These are phyloP conservation scores for Platanus orientalis DNA, from an alignment of 164 flowering plant genomes.

Conservation along the genomic window DNA sequence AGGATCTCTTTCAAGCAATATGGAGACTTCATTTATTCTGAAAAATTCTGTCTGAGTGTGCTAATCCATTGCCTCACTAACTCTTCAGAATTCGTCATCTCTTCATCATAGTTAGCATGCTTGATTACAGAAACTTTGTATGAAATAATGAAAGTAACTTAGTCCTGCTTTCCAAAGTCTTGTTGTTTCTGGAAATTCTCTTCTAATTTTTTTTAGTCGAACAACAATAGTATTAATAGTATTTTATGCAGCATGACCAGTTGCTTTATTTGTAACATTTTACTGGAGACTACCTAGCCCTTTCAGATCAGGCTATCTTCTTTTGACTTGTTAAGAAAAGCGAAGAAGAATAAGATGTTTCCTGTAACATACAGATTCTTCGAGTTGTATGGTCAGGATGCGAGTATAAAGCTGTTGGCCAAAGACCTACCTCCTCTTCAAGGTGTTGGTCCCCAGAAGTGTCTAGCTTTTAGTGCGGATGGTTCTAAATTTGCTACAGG, in stretches of 20 bases:
- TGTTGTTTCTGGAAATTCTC: neutral
- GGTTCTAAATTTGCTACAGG: constrained; percentile 88
- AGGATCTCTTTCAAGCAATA: too few species aligned
- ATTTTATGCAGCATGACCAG: neutral
- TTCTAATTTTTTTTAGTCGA: neutral
- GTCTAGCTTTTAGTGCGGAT: constrained; percentile 81
- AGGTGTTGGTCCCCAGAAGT: constrained; percentile 74
- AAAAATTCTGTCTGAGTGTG: too few species aligned
- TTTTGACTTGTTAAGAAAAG: constrained; percentile 1
- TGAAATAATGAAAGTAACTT: neutral
- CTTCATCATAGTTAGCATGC: too few species aligned
- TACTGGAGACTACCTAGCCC: neutral
- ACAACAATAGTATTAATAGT: neutral
- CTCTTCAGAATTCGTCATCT: too few species aligned
- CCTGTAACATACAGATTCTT: constrained; percentile 47
- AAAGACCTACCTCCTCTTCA: constrained; percentile 55
- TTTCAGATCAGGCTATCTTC: constrained; percentile 1
- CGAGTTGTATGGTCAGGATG: constrained; percentile 50
- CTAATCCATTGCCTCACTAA: too few species aligned
- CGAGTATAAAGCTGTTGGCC: constrained; percentile 39
- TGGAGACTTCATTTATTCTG: too few species aligned
- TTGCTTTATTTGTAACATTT: neutral
- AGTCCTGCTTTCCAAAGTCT: neutral
- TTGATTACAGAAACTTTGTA: too few species aligned
- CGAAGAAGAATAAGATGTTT: neutral